Evolutionary conservation across 75 land plant genomes (phyloP).

Genomic region (Sequoia sempervirens): DNA sequence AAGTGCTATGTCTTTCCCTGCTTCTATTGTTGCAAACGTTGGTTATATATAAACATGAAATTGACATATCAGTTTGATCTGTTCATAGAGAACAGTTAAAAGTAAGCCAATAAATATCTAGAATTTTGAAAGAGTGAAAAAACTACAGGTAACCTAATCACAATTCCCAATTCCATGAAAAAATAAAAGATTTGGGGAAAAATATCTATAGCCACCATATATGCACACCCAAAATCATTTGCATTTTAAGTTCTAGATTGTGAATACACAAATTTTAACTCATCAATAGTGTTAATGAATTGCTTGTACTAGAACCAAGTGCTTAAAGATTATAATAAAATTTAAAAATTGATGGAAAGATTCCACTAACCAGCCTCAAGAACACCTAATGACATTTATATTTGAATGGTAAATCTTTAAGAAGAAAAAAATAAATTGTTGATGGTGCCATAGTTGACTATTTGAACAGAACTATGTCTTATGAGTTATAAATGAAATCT

Average conservation of each 20-base stretch:
- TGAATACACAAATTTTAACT: background rate
- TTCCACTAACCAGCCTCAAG: background rate
- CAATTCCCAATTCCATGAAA: background rate
- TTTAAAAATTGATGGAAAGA: background rate
- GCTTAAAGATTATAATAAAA: background rate
- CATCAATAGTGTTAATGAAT: background rate
- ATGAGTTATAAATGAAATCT: too few relatives aligned
- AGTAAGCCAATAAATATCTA: background rate
- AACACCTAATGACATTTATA: background rate
- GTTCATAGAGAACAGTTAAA: background rate
- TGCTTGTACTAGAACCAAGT: background rate
- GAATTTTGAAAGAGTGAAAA: background rate
- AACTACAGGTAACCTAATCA: background rate
- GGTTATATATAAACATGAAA: constrained; percentile 51
- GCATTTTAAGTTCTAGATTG: background rate
- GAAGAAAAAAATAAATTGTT: background rate
- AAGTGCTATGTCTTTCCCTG: constrained; percentile 93
- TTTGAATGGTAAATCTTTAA: background rate
- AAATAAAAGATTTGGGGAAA: background rate
- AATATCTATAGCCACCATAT: background rate
- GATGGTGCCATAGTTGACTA: background rate
- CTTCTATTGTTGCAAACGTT: constrained; percentile 96
- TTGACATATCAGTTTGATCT: background rate
- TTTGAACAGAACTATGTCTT: background rate
- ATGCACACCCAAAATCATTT: background rate